Evolutionary conservation across 495 filamentous ascomycete species (phyloP), one percentile per base, ranked within the genome.

Genomic region (Polyplosphaeria fusca): DNA sequence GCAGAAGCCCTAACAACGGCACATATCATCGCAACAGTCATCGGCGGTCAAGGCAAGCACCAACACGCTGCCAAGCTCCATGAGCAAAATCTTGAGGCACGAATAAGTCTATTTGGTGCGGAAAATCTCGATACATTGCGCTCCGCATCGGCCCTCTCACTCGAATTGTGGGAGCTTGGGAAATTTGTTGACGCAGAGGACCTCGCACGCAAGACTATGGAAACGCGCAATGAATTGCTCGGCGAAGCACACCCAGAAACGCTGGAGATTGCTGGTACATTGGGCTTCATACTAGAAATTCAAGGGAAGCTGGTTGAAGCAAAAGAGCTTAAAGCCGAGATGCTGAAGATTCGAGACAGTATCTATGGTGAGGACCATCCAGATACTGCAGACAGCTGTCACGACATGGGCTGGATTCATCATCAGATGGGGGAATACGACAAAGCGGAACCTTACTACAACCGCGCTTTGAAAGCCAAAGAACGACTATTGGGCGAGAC

Each of bases 371-470:
- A 45, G 38, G 51, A 54, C 24, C 51, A 54, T 45, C 51, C 51
- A 11, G 51, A 54, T 45, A 54, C 51, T 5, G 51, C 51, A 14
- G 51, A 54, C 18, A 27, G 19, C 4, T 27, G 25, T 22, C 51
- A 54, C 25, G 51, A 54, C 40, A 54, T 54, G 51, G 51, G 51
- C 39, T 54, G 51, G 51, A 54, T 54, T 19, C 40, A 19, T n/a
- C 51, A 54, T 32, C 51, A 54, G 23, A 37, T 54, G 23, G 51
- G 51, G 9, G 23, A n/a, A 1, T 54, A 54, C 19, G 27, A 45
- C 14, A 41, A 44, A 1, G 51, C 51, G 4, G 51, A 44, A 20
- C 51, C 51, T 11, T 54, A 30, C 25, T 54, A 54, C 26, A 26
- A 54, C 11, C 14, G 11, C 14, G 41, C 40, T 11, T 27, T 54